Evolutionary conservation across 495 filamentous ascomycete genomes (phyloP).

Genomic region (Lentithecium fluviatile): DNA sequence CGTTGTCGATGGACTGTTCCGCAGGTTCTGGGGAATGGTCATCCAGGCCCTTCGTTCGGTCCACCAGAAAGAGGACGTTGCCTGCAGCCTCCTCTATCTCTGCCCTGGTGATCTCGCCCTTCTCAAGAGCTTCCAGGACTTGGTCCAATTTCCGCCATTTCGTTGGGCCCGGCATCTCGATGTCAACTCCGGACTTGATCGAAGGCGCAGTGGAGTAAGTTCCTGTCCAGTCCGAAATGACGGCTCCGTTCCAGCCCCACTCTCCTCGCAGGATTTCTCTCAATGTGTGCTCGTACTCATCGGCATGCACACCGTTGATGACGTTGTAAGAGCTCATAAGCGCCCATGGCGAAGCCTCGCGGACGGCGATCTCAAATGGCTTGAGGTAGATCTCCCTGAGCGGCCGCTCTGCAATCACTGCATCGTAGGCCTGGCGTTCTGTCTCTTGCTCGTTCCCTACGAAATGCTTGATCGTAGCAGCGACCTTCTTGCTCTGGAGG

Average conservation of each 20-base stretch:
- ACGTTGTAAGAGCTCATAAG: slow-evolving; percentile 78
- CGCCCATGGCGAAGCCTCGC: slow-evolving; percentile 62
- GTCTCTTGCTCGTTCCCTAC: slow-evolving; percentile 40
- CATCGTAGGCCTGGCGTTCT: slow-evolving; percentile 26
- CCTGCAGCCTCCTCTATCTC: slow-evolving; percentile 41
- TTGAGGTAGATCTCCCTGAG: slow-evolving; percentile 75
- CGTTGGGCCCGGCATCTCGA: slow-evolving; percentile 37
- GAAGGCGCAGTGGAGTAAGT: slow-evolving; percentile 33
- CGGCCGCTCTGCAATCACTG: slow-evolving; percentile 52
- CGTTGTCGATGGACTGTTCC: slow-evolving; percentile 31
- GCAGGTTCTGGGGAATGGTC: slow-evolving; percentile 26
- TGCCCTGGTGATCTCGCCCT: slow-evolving; percentile 30
- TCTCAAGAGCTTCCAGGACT: slow-evolving; percentile 29
- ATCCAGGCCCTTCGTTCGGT: slow-evolving; percentile 34
- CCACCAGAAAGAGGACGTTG: slow-evolving; percentile 36
- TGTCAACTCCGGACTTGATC: slow-evolving; percentile 33
- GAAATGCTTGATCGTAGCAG: slow-evolving; percentile 41
- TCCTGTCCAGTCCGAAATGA: slow-evolving; percentile 41
- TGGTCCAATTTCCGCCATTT: slow-evolving; percentile 31
- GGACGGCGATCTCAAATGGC: slow-evolving; percentile 70
- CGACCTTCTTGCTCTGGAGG: slow-evolving; percentile 36
- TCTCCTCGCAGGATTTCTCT: slow-evolving; percentile 65
- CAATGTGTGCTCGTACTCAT: slow-evolving; percentile 63
- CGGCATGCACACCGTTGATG: slow-evolving; percentile 68
- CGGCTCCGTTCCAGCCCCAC: slow-evolving; percentile 62